A percentile compares a stretch with the other conserved stretches of the same genome.
These are phyloP conservation scores for Elongisporangium prolatum DNA, from an alignment of 352 stramenopile species.

Conservation along the genomic window DNA sequence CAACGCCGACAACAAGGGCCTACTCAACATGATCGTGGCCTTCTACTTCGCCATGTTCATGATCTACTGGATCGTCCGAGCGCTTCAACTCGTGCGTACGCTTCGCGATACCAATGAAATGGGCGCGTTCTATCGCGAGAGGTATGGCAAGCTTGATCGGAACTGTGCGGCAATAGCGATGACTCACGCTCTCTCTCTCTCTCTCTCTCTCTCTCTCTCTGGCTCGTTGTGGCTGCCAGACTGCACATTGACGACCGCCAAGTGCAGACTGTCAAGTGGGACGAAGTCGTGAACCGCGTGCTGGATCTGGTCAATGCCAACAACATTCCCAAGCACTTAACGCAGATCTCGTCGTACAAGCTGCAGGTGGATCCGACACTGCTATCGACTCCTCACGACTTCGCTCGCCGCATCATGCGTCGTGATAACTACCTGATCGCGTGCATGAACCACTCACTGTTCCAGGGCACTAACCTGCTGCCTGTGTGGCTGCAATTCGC, in stretches of 20 bases:
- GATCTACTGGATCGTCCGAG: slow-evolving; percentile 88
- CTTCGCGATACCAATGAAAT: slow-evolving; percentile 89
- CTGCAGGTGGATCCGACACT: slow-evolving; percentile 80
- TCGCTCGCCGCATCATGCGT: slow-evolving; percentile 96
- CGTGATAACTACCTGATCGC: slow-evolving; percentile 98
- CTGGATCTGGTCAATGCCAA: slow-evolving; percentile 67
- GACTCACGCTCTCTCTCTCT: slow-evolving; percentile 5
- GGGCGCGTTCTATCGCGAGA: slow-evolving; percentile 89
- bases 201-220: too few species aligned
- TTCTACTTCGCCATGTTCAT: slow-evolving; percentile 96
- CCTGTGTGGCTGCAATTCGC: slow-evolving; percentile 68
- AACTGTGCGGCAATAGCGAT: not conserved
- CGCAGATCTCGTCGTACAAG: slow-evolving; percentile 81
- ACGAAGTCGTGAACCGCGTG: slow-evolving; percentile 87
- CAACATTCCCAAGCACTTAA: slow-evolving; percentile 72
- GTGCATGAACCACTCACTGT: slow-evolving; percentile 94
- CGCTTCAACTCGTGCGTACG: slow-evolving; percentile 77
- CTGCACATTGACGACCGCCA: slow-evolving; percentile 87
- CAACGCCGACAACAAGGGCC: slow-evolving; percentile 40
- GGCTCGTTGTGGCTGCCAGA: slow-evolving; percentile 9
- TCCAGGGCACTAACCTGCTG: slow-evolving; percentile 86
- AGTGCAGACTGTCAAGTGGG: slow-evolving; percentile 84
- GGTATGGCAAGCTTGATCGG: slow-evolving; percentile 8
- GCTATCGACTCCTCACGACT: slow-evolving; percentile 77
- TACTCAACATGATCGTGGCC: slow-evolving; percentile 57